Evolutionary conservation across 495 filamentous ascomycete genomes (phyloP), one percentile per base, ranked within the genome.

Genomic region (Mytilinidion resinicola): DNA sequence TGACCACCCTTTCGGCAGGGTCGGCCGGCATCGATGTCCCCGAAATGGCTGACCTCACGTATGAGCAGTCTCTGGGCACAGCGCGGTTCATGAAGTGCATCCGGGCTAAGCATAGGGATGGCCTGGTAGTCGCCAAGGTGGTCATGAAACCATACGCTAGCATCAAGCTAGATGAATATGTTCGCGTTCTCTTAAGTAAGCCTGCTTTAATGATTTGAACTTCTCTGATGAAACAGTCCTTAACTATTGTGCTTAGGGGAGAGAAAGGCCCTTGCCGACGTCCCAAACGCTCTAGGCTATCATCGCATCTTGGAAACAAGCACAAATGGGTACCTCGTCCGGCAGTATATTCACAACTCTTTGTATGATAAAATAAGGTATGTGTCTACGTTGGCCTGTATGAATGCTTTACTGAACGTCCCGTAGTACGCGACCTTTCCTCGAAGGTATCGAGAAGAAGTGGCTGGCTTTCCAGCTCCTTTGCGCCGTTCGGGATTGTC

Each of bases 71-170:
- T 14, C 84, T 97, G 67, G 95, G 93, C 47, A 87, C 85, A 55
- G 91, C 90, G n/a, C 82, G 93, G 33, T 96, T 99, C 68, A 92
- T 97, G 85, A 97, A 97, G 73, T 92, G 87, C 62, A 91, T 97
- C 61, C 82, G 91, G 58, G 95, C 95, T 15, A 79, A 90, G 49
- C 87, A 95, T 69, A 85, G 85, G 48, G 87, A 96, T 78, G 93
- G 95, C 48, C 75, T 95, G 15, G 91, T 93, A 19, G 84, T 96
- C 53, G 89, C 91, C 67, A 97, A 96, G 74, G 85, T 96, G 12
- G 86, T 95, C 54, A 86, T 96, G 75, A 99, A 97, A 70, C 90
- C 92, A 12, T 95, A 80, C 62, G 73, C 84, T 11, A 80, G 82
- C 54, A 82, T 95, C 78, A 80, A 87, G 48, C 77, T 96, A 61